Base-by-base conservation (phyloP, 2,329 filamentous ascomycete species). In the Byssochlamys sp. region DNA sequence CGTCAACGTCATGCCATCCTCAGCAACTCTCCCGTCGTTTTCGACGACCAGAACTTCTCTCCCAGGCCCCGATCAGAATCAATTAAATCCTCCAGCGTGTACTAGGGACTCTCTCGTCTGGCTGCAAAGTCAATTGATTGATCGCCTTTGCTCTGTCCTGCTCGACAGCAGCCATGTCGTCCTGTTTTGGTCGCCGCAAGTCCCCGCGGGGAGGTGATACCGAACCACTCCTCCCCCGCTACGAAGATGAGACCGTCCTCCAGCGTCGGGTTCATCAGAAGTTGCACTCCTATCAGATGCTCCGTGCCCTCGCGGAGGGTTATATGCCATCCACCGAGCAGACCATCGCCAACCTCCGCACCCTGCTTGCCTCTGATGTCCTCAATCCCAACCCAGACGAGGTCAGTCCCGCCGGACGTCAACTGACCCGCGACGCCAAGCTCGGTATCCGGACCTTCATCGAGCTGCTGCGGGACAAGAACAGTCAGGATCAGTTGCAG, bases 251-350 rank as follows among this genome's bases (percentile, higher is more conserved):
- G 66, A 95, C 91, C 0, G 76, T 80, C 31, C 77, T 91, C 56
- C 89, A 96, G 80, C 81, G 85, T 53, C 80, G 85, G 66, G 81
- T 95, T 58, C 89, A 92, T 68, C 85, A 92, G 72, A 96, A 96
- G 79, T 82, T 97, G 60, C 92, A 96, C 75, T 87, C 87, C 27
- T 96, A 96, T 70, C 90, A 96, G 78, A 95, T 96, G 87, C 71
- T 91, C 28, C 83, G 89, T 55, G 92, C 92, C 56, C 72, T 96
- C 9, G 83, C 83, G 1, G 84, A 89, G 67, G 92, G 92, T 4
- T 96, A 86, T 73, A 91, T 97, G 88, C 92, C 92, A 52, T 94
- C 90, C 4, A 96, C 89, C 10, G 87, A 94, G 64, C 92, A 97
- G 71, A 69, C 82, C 63, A 87, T 94, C 66, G 78, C 86, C 69